Base-by-base conservation (phyloP, 2,329 filamentous ascomycete genomes). In the Aspergillus piperis region DNA sequence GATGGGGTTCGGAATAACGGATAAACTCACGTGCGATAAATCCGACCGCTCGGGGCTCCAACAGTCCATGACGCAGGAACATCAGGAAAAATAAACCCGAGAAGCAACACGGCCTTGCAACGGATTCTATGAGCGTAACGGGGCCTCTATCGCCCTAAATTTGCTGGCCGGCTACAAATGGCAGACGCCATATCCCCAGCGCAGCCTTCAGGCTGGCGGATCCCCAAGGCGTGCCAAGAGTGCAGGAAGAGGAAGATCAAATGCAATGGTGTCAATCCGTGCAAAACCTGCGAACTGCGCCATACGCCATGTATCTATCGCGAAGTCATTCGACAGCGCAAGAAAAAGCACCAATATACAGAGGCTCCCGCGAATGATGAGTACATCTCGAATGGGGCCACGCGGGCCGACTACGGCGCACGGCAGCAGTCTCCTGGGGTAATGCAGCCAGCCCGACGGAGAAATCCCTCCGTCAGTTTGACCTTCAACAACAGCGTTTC, bases 401-500 rank as follows among this genome's bases (percentile, higher is more conserved):
- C 60, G 5, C 58, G 57, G 39, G 52, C 60, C 51, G 65, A 68
- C 27, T 54, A 59, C 17, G 59, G 59, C 19, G n/a, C 58, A 32
- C 63, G 19, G 51, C 62, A 39, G 47, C 54, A 8, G 8, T 68
- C 69, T 13, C 64, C 68, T 1, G 65, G 53, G 10, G 41, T 60
- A 6, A 19, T 60, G 11, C 67, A 64, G 36, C 49, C 61, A 10
- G 42, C 60, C 17, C 61, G 61, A n/a, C 66, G 62, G 15, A 62
- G 59, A 5, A 64, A 64, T 52, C 60, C 65, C 11, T 64, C 65
- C 1, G 59, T 66, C n/a, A 71, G 67, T 60, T 64, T 67, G 47
- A 63, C 68, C 44, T 71, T 75, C 52, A 76, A 78, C 55, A 77
- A 74, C 59, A 81, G 79, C 58, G 79, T 81, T n/a, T 78, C 79